Conservation (phyloP, 257 asterid species). For the Rauvolfia tetraphylla region DNA sequence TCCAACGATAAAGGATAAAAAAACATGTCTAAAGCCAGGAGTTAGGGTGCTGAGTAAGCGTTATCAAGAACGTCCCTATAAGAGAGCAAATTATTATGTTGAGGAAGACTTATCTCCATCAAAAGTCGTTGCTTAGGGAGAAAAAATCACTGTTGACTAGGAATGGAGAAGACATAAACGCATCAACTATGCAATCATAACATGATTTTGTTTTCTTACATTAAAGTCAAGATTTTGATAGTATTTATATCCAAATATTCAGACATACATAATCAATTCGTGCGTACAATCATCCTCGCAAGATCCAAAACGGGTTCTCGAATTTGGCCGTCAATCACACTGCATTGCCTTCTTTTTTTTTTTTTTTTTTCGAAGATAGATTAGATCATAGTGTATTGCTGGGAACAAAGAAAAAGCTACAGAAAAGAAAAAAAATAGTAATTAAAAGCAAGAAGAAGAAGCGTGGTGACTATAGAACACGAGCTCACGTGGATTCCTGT, state of each 20-base stretch:
- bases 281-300: neutral
- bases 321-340: too few relatives aligned
- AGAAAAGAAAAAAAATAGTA: neutral
- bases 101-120: neutral
- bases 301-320: neutral
- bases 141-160: neutral
- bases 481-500: constrained; percentile 25
- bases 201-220: neutral
- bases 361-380: too few relatives aligned
- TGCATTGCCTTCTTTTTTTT: too few relatives aligned
- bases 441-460: neutral
- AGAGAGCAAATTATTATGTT: neutral
- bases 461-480: neutral
- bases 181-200: neutral
- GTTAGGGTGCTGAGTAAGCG: neutral
- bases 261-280: neutral
- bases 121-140: neutral
- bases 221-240: neutral
- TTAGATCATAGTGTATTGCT: too few relatives aligned
- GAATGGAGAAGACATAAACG: neutral
- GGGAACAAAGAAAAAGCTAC: too few relatives aligned
- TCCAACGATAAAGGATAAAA: too few relatives aligned
- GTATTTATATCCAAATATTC: neutral
- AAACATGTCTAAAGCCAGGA: too few relatives aligned
- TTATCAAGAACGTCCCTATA: neutral